phyloP scores from a whole-genome alignment of 495 filamentous ascomycete genomes.

The Letharia lupina region DNA sequence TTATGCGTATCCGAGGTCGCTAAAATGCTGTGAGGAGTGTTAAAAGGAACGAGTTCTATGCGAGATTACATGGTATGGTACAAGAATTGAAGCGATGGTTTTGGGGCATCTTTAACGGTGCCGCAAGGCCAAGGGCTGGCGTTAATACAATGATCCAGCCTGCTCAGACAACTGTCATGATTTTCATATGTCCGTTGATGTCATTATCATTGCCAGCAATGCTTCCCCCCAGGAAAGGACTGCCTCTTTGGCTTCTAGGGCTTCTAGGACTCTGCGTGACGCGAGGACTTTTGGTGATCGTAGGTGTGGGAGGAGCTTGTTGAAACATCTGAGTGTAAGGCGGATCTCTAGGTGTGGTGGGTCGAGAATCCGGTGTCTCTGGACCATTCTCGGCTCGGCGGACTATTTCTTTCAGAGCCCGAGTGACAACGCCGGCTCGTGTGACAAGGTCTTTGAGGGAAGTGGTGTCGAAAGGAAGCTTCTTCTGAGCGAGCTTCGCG shows the following conservation, averaged over 20 bases:
- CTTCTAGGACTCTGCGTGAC: slow-evolving; percentile 29
- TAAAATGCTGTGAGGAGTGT: slow-evolving; percentile 18
- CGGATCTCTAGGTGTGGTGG: slow-evolving; percentile 41
- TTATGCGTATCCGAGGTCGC: slow-evolving; percentile 11
- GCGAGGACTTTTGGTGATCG: slow-evolving; percentile 31
- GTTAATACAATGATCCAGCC: neutral
- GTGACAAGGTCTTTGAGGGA: slow-evolving; percentile 81
- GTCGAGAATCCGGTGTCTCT: slow-evolving; percentile 44
- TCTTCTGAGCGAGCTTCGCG: slow-evolving; percentile 48
- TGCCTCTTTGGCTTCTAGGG: slow-evolving; percentile 43
- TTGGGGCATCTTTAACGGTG: neutral
- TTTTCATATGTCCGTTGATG: slow-evolving; percentile 51
- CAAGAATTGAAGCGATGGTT: slow-evolving; percentile 15
- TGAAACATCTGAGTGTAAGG: slow-evolving; percentile 56
- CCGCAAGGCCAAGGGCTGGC: neutral
- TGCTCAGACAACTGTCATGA: slow-evolving; percentile 56
- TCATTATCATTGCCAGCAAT: slow-evolving; percentile 43
- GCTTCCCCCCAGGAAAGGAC: slow-evolving; percentile 42
- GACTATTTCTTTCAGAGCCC: slow-evolving; percentile 64
- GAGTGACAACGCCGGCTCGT: slow-evolving; percentile 67
- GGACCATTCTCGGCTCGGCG: slow-evolving; percentile 69
- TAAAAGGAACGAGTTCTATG: slow-evolving; percentile 13
- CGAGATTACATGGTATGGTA: slow-evolving; percentile 11
- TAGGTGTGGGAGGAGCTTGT: slow-evolving; percentile 43
- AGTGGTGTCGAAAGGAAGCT: slow-evolving; percentile 85